Percentiles rank a stretch among this genome's conserved stretches.
These are phyloP conservation scores for Mesembryanthemum crystallinum DNA, from an alignment of 148 eudicot genomes.

Conservation along the genomic window DNA sequence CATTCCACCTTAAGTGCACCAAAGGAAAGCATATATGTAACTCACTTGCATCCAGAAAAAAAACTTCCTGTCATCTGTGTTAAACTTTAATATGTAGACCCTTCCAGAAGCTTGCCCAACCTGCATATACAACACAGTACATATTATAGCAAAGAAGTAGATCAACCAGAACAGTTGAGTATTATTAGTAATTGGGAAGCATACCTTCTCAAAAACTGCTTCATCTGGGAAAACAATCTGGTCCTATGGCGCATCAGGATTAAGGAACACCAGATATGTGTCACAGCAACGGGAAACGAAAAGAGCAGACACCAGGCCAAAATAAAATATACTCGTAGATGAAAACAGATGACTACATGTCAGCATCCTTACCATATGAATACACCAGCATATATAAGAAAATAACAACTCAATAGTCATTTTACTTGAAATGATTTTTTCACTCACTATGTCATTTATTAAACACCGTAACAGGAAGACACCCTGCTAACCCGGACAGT, in stretches of 20 bases:
- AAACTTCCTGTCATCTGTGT: conserved; percentile 85
- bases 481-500: too few relatives aligned
- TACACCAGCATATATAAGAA: background rate
- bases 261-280: conserved; percentile 32
- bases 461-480: too few relatives aligned
- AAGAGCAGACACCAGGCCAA: background rate
- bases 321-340: too few relatives aligned
- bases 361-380: background rate
- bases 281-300: conserved; percentile 6
- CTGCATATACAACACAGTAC: conserved; percentile 31
- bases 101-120: conserved; percentile 91
- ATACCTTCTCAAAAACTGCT: conserved; percentile 90
- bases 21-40: background rate
- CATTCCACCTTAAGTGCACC: background rate
- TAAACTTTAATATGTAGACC: conserved; percentile 86
- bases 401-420: background rate
- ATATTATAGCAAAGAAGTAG: background rate
- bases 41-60: conserved; percentile 97
- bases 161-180: background rate
- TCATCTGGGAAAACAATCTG: conserved; percentile 92
- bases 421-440: too few relatives aligned
- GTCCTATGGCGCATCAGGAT: conserved; percentile 55
- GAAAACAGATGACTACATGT: background rate
- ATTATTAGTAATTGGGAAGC: background rate
- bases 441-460: too few relatives aligned